Evolutionary conservation across 2,329 filamentous ascomycete genomes (phyloP).

Genomic region (Fusarium pseudocircinatum): DNA sequence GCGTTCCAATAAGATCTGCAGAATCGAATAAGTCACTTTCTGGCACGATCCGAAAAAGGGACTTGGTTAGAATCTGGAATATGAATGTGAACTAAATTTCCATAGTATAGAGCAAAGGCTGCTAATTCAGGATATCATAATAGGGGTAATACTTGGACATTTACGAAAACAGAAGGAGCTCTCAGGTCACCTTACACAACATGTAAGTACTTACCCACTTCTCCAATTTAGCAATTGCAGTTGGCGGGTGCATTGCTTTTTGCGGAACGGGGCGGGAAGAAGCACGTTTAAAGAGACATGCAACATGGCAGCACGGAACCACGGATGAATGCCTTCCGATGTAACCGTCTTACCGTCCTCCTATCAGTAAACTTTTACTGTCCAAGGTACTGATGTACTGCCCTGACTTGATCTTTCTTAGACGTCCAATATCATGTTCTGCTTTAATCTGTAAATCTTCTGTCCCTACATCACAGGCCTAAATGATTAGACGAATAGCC

Average conservation of each 20-base stretch:
- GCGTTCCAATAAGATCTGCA: not conserved
- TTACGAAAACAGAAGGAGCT: not conserved
- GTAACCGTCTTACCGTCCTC: slow-evolving; percentile 28
- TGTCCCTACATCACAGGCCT: not conserved
- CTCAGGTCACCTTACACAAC: not conserved
- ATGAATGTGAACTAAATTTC: not conserved
- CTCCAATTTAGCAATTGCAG: not conserved
- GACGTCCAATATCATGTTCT: not conserved
- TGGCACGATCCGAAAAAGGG: not conserved
- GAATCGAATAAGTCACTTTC: not conserved
- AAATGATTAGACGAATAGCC: not conserved
- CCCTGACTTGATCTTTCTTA: too few relatives aligned
- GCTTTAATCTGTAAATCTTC: not conserved
- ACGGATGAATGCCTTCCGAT: slow-evolving; percentile 22
- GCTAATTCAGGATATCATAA: not conserved
- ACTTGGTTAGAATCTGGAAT: not conserved
- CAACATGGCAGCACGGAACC: slow-evolving; percentile 10
- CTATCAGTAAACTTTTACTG: not conserved
- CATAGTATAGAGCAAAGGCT: not conserved
- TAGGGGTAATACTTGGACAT: not conserved
- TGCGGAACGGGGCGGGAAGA: slow-evolving; percentile 11
- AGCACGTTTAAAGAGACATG: slow-evolving; percentile 2
- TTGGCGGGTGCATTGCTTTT: slow-evolving; percentile 18
- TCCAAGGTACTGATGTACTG: not conserved
- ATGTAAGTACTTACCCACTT: not conserved